Base-by-base conservation (phyloP, 2,329 filamentous ascomycete genomes). In the Aspergillus oerlinghausenensis region DNA sequence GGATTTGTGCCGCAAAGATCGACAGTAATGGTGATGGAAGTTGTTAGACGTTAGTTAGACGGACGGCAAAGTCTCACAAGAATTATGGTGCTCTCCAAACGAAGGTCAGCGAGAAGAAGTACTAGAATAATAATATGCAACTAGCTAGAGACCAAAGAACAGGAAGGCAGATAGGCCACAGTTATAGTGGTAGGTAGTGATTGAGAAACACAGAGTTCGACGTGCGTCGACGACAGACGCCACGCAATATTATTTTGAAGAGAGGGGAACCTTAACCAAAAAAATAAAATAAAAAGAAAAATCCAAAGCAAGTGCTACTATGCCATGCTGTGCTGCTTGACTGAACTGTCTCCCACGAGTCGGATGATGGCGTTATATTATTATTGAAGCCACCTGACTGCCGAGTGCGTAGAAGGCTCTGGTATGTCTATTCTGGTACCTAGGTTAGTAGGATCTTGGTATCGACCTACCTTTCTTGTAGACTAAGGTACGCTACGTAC, bases 201-300 rank as follows among this genome's bases (percentile, higher is more conserved):
- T 48, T 17, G 42, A 48, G 23, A 40, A 45, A 49, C n/a, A 38
- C 25, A 54, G 51, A 40, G 28, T 49, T 50, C 50, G 60, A 62
- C 52, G 57, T 26, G 25, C 25, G 25, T 66, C 64, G 65, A 66
- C 63, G 62, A 63, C 63, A 59, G 57, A 50, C 62, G 67, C 65
- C 67, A 68, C 67, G 66, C 67, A 68, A 68, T 64, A 23, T 50
- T 10, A 38, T 38, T 26, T 26, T 26, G 32, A 14, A 35, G 32
- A 58, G 55, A 58, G 54, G 58, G 56, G 45, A 38, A 51, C 40
- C 45, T 50, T 45, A 50, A 28, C 45, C 49, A 40, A 14, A 35
- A 35, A 11, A 14, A 17, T 6, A 6, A 17, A 35, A 35, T 35
- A 35, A 17, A 29, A 29, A 4, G 38, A 42, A 35, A 50, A 56